phyloP scores from a whole-genome alignment of 148 eudicot genomes.

The Rhododendron williamsianum region DNA sequence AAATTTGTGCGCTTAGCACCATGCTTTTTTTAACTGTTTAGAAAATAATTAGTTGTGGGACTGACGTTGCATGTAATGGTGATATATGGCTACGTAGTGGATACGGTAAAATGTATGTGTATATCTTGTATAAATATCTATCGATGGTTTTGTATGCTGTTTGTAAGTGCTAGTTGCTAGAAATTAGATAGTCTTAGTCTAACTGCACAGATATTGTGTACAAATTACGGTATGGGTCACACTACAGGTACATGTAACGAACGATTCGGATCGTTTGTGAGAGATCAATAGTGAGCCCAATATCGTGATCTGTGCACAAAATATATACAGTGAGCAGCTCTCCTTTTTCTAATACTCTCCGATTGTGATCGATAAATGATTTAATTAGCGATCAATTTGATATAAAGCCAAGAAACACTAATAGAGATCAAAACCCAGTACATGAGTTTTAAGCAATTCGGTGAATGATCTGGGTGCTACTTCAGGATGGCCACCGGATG shows the following conservation, averaged over 20 bases:
- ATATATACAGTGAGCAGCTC: no score
- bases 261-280: no score
- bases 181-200: no score
- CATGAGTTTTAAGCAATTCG: neutral
- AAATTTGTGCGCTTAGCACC: no score
- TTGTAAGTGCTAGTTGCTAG: no score
- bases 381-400: neutral
- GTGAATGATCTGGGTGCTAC: neutral
- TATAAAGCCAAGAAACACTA: neutral
- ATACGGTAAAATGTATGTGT: neutral
- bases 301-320: no score
- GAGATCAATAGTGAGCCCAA: neutral
- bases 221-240: no score
- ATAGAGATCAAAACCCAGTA: neutral
- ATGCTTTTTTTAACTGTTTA: neutral
- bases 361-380: neutral
- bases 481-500: no score
- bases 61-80: neutral
- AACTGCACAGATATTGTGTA: no score
- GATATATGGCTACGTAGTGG: neutral
- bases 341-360: neutral
- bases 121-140: neutral
- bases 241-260: no score
- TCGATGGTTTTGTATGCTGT: neutral
- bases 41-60: neutral